A percentile compares a stretch with the other conserved stretches of the same genome.
Conservation (phyloP, 768 basidiomycete genomes). For the Naganishia friedmannii region DNA sequence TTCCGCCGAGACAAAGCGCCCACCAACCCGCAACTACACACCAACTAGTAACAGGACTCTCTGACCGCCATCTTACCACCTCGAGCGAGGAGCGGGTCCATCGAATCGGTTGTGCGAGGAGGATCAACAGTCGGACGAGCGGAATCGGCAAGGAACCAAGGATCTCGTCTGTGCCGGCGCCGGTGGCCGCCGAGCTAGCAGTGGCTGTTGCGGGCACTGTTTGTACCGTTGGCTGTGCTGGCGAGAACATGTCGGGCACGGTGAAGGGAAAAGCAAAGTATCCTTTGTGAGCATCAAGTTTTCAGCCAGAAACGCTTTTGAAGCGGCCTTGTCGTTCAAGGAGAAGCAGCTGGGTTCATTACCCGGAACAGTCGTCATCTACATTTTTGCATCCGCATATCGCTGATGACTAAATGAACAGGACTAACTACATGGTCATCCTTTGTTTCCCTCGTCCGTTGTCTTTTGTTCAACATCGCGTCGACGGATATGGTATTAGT, state of each 20-base stretch:
- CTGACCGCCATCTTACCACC: constrained; percentile 43
- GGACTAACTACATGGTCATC: no score
- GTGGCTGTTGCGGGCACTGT: background rate
- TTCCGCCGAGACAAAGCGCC: constrained; percentile 66
- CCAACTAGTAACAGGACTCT: constrained; percentile 49
- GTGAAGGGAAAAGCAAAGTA: no score
- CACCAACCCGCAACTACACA: constrained; percentile 73
- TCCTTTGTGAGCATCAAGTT: no score
- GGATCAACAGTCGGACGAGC: constrained; percentile 45
- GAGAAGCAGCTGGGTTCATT: no score
- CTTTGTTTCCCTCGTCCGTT: no score
- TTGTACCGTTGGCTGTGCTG: constrained; percentile 9
- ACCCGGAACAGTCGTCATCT: no score
- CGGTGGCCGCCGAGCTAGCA: background rate
- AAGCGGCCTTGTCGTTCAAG: no score
- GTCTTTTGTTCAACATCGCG: no score
- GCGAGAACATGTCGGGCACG: background rate
- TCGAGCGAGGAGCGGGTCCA: constrained; percentile 35
- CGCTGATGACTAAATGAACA: no score
- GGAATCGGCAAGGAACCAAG: constrained; percentile 46
- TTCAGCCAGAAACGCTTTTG: no score
- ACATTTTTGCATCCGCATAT: no score
- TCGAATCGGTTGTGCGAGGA: constrained; percentile 42
- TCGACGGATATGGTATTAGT: background rate
- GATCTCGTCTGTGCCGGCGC: constrained; percentile 33